Percentiles rank a stretch among this genome's conserved stretches.
Evolutionary conservation across 2,329 filamentous ascomycete genomes (phyloP).

Genomic region (Neofusicoccum kwambonambiense): DNA sequence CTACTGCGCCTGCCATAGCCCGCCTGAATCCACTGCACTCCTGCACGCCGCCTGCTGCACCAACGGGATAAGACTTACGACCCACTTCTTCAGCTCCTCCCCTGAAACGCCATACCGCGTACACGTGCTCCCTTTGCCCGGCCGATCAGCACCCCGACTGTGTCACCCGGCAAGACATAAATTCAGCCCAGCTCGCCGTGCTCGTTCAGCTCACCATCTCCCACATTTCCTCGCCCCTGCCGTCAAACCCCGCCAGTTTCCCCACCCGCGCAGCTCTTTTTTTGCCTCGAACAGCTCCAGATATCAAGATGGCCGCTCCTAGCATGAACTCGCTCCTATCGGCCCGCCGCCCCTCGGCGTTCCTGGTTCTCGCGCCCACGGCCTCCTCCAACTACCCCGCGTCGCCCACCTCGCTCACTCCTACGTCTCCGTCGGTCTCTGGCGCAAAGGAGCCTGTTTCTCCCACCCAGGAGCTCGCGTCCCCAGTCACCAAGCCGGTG

Average conservation of each 20-base stretch:
- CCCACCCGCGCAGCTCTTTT: neutral
- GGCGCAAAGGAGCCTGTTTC: slow-evolving; percentile 1
- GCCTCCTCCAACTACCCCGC: slow-evolving; percentile 20
- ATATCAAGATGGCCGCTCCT: neutral
- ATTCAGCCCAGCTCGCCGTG: neutral
- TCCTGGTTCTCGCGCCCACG: slow-evolving; percentile 23
- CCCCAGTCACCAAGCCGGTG: neutral
- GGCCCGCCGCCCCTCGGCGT: slow-evolving; percentile 10
- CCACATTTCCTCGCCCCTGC: neutral
- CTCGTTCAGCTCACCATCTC: neutral
- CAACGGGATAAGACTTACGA: neutral
- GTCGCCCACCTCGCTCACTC: neutral
- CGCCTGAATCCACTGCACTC: slow-evolving; percentile 3
- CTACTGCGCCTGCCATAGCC: neutral
- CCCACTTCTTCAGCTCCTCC: neutral
- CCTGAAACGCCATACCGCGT: slow-evolving; percentile 5
- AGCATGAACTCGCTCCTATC: slow-evolving; percentile 2
- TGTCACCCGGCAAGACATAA: neutral
- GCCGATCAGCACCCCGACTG: slow-evolving; percentile 2
- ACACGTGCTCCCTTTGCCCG: slow-evolving; percentile 15
- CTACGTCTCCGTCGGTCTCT: neutral
- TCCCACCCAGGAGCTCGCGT: slow-evolving; percentile 10
- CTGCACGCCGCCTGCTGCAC: neutral
- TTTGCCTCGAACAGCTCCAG: neutral
- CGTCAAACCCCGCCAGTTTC: neutral